Evolutionary conservation across 805 yeast species (phyloP).

Genomic region (Nakazawaea anatomiae): DNA sequence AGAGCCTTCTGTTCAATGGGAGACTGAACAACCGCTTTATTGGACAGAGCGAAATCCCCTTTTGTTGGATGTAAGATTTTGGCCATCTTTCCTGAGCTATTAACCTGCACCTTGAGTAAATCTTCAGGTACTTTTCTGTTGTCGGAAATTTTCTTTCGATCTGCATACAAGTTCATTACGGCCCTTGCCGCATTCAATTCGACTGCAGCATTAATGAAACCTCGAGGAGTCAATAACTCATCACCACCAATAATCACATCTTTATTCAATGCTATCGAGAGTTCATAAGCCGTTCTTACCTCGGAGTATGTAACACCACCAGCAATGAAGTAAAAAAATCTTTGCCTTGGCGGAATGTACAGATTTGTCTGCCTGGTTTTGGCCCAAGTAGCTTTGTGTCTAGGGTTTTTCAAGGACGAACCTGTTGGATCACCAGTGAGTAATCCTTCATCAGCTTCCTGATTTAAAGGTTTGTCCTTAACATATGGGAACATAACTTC

Average conservation of each 20-base stretch:
- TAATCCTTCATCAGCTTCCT: constrained; percentile 23
- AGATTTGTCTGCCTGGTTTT: constrained; percentile 20
- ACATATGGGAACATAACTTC: constrained; percentile 64
- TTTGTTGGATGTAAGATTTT: constrained; percentile 10
- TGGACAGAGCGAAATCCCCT: constrained; percentile 18
- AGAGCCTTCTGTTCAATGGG: background rate
- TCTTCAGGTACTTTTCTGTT: constrained; percentile 33
- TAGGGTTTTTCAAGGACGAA: constrained; percentile 58
- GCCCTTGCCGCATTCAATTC: constrained; percentile 29
- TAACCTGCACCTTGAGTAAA: constrained; percentile 28
- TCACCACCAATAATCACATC: constrained; percentile 83
- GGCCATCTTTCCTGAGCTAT: constrained; percentile 11
- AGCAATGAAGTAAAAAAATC: constrained; percentile 73
- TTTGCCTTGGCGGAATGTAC: constrained; percentile 39
- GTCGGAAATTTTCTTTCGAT: constrained; percentile 22
- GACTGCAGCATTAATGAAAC: constrained; percentile 32
- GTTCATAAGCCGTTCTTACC: constrained; percentile 66
- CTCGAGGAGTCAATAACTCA: constrained; percentile 52
- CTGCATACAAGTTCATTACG: constrained; percentile 36
- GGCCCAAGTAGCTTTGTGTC: constrained; percentile 77
- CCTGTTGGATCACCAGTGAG: constrained; percentile 24
- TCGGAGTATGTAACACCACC: constrained; percentile 91
- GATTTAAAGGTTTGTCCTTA: constrained; percentile 64
- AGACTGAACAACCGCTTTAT: constrained; percentile 16
- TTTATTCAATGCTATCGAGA: constrained; percentile 53